These are phyloP conservation scores for Aspergillus baeticus DNA, from an alignment of 495 filamentous ascomycete genomes.

Conservation along the genomic window DNA sequence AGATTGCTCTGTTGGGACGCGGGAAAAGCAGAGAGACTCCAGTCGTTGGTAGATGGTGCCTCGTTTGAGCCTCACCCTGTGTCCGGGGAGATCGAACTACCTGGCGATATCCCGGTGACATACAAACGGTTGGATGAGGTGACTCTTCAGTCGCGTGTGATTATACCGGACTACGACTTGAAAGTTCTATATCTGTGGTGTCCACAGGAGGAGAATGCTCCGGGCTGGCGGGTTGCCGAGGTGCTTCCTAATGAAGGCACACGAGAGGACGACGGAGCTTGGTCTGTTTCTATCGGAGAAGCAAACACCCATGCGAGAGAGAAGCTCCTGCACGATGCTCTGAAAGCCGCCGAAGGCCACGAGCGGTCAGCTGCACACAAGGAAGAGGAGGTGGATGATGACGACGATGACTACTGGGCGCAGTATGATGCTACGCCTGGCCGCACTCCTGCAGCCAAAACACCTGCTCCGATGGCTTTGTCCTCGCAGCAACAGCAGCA, in stretches of 20 bases:
- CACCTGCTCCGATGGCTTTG: constrained; percentile 50
- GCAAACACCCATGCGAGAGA: constrained; percentile 45
- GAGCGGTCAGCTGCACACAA: constrained; percentile 28
- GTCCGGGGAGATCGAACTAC: constrained; percentile 84
- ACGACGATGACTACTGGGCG: constrained; percentile 93
- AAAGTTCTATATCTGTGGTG: constrained; percentile 66
- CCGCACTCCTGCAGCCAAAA: constrained; percentile 69
- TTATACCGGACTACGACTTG: constrained; percentile 54
- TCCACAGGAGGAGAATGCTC: constrained; percentile 58
- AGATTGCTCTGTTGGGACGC: constrained; percentile 83
- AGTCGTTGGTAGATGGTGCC: constrained; percentile 61
- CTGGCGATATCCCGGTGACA: constrained; percentile 58
- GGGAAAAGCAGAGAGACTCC: constrained; percentile 64
- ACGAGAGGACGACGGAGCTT: constrained; percentile 37
- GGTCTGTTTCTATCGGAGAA: constrained; percentile 52
- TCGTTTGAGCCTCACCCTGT: constrained; percentile 84
- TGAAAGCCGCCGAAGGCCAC: constrained; percentile 25
- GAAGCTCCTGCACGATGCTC: constrained; percentile 38
- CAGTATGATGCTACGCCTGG: constrained; percentile 85
- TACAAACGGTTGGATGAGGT: constrained; percentile 82
- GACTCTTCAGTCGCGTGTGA: constrained; percentile 72
- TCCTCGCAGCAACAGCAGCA: constrained; percentile 34
- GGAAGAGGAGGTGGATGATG: constrained; percentile 60
- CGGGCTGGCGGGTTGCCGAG: constrained; percentile 84
- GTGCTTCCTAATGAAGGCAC: constrained; percentile 58